Conservation (phyloP, 2,329 filamentous ascomycete species). For the Pestalotiopsis sp. region DNA sequence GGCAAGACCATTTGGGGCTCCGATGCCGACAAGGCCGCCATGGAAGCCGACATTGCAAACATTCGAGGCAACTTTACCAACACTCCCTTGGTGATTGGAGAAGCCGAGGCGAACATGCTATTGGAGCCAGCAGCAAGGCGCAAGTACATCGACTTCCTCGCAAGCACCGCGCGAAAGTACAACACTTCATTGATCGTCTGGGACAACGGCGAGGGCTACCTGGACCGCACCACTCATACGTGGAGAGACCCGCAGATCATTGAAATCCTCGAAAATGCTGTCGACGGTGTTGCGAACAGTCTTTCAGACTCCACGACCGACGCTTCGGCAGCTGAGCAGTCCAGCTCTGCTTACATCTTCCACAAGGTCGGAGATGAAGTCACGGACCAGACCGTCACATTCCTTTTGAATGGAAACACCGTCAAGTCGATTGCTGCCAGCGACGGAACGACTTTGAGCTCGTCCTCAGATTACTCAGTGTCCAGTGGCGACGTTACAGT, state of each 20-base stretch:
- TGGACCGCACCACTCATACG: constrained; percentile 48
- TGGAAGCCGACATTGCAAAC: constrained; percentile 51
- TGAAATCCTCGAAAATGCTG: constrained; percentile 48
- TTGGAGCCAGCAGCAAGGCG: constrained; percentile 59
- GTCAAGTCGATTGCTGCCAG: constrained; percentile 42
- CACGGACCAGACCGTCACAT: constrained; percentile 45
- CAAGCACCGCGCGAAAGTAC: constrained; percentile 49
- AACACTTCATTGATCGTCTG: constrained; percentile 55
- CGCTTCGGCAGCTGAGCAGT: constrained; percentile 43
- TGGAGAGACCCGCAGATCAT: constrained; percentile 55
- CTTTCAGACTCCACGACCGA: constrained; percentile 57
- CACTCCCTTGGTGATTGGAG: constrained; percentile 58
- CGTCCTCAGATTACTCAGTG: constrained; percentile 50
- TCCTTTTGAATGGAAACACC: constrained; percentile 57
- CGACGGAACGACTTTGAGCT: constrained; percentile 35
- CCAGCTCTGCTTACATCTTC: constrained; percentile 57
- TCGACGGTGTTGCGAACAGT: constrained; percentile 46
- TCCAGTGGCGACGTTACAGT: constrained; percentile 48
- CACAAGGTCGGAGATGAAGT: constrained; percentile 50
- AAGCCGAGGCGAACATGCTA: constrained; percentile 54
- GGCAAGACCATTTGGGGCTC: constrained; percentile 59
- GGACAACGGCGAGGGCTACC: constrained; percentile 61
- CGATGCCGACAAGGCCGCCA: constrained; percentile 50
- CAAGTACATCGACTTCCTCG: constrained; percentile 59
- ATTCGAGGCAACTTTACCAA: constrained; percentile 57